phyloP scores from a whole-genome alignment of 2,329 filamentous ascomycete genomes.

The Fusarium equiseti region DNA sequence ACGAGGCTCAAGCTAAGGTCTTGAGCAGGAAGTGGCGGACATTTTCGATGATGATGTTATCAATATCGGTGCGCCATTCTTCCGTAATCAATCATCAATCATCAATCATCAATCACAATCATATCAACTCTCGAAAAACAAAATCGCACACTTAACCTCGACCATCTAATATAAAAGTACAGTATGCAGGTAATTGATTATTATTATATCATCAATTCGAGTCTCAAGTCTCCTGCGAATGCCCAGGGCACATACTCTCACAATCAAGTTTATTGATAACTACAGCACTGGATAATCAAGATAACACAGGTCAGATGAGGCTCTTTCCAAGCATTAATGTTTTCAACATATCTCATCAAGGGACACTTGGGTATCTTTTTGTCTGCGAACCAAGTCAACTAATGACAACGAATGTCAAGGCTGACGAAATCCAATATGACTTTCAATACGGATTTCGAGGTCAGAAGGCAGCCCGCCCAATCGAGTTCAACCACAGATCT shows the following conservation, averaged over 20 bases:
- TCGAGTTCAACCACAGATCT: too few relatives aligned
- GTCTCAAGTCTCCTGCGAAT: background rate
- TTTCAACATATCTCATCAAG: background rate
- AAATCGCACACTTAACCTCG: background rate
- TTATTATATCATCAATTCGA: background rate
- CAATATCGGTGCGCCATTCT: constrained; percentile 43
- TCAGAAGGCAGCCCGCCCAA: too few relatives aligned
- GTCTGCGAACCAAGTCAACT: background rate
- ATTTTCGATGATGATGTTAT: constrained; percentile 38
- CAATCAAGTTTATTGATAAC: background rate
- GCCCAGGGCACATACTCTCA: background rate
- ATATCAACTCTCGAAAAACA: background rate
- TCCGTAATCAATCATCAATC: constrained; percentile 35
- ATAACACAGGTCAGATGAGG: background rate
- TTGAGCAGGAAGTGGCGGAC: constrained; percentile 17
- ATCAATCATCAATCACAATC: constrained; percentile 9
- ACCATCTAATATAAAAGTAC: background rate
- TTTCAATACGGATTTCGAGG: too few relatives aligned
- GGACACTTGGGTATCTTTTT: background rate
- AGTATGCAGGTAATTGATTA: background rate
- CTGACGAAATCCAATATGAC: too few relatives aligned
- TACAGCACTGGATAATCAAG: background rate
- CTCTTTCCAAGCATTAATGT: background rate
- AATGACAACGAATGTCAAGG: too few relatives aligned
- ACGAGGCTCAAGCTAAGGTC: background rate